Evolutionary conservation across 2,329 filamentous ascomycete genomes (phyloP), one percentile per base, ranked within the genome.

Genomic region (Fusarium hostae): DNA sequence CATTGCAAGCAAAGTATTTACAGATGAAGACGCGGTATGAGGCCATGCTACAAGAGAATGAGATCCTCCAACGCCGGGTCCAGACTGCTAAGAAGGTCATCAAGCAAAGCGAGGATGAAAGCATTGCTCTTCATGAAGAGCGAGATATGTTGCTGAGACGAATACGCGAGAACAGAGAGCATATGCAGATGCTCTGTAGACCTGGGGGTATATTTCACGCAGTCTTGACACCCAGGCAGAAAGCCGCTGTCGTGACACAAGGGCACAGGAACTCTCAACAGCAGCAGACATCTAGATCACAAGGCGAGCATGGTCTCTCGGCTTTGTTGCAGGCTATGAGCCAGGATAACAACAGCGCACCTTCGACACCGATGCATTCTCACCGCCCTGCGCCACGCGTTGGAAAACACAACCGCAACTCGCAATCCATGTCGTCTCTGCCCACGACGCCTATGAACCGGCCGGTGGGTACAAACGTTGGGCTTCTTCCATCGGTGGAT

Each of bases 131-230:
- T n/a, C 81, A 85, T 4, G 94, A 97, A 76, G 92, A 96, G 77
- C 92, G 94, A 60, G 86, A 90, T 41, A 87, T 93, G 79, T 86
- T 98, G 55, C 89, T 95, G 64, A 93, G 91, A 68, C 91, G 95
- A 24, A 97, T 98, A 71, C 90, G 92, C 44, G 94, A 97, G 79
- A 97, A 97, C 78, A 87, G 95, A 69, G 93, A 97, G 78, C 94
- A 97, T 77, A 90, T 97, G 75, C 92, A 93, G 64, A 87, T 88
- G 77, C 88, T 97, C 52, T 91, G 92, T 76, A 92, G 93, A 75
- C 92, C 93, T 3, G 91, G 92, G 18, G 90, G 89, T 55, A 88
- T 89, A 37, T 90, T 90, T 61, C 88, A 92, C 66, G 84, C 88
- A 63, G 86, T 89, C 63, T 82, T 91, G 65, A 90, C 89, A 4